phyloP scores from a whole-genome alignment of 2,329 filamentous ascomycete genomes.

The Blastomyces percursus region DNA sequence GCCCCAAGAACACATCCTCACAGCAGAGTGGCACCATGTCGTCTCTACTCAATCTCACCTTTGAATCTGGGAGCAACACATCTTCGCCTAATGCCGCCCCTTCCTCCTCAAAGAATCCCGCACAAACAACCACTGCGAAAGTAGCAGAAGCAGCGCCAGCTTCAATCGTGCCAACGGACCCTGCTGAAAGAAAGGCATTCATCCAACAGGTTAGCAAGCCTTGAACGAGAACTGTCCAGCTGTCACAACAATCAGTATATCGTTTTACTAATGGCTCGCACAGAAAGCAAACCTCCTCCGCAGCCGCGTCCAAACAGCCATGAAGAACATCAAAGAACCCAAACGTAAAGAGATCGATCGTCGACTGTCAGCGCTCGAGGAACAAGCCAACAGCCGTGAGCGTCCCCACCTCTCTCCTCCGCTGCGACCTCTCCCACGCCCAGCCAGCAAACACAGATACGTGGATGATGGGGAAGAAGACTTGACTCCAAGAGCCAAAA shows the following conservation, averaged over 20 bases:
- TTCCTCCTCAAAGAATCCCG: conserved; percentile 13
- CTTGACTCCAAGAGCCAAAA: conserved; percentile 11
- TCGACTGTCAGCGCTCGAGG: conserved; percentile 32
- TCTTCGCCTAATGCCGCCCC: conserved; percentile 9
- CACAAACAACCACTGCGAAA: conserved; percentile 8
- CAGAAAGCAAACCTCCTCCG: conserved; percentile 34
- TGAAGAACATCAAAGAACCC: conserved; percentile 28
- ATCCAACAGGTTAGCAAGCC: conserved; percentile 28
- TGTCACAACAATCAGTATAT: not conserved
- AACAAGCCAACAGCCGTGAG: conserved; percentile 30
- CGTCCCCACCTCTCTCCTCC: conserved; percentile 11
- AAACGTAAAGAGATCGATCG: conserved; percentile 27
- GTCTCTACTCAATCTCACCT: conserved; percentile 14
- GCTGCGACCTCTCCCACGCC: not conserved
- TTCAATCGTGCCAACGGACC: conserved; percentile 24
- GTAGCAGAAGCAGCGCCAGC: conserved; percentile 11
- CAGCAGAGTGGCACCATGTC: conserved; percentile 11
- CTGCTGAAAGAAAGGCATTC: conserved; percentile 28
- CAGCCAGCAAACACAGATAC: not conserved
- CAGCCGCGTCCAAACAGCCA: conserved; percentile 30
- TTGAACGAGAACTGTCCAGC: not conserved
- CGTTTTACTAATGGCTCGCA: not conserved
- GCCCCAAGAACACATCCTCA: conserved; percentile 3
- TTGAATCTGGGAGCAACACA: conserved; percentile 16
- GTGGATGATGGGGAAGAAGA: not conserved